Base-by-base conservation (phyloP, 345 rosid genomes). In the Brassica rapa region DNA sequence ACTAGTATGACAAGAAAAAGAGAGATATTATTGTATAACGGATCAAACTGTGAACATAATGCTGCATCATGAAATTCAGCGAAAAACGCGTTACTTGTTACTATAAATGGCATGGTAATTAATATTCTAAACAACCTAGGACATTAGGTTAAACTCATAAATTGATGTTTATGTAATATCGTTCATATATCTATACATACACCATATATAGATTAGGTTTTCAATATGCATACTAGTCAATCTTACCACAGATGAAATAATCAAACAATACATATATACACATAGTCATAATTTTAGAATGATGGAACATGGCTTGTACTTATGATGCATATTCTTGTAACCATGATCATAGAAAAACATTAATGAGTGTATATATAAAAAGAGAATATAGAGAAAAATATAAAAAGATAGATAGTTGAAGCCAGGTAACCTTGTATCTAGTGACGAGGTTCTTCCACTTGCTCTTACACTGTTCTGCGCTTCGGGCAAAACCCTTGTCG, bases 361-460 rank as follows among this genome's bases (percentile, higher is more conserved):
- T 4, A 14, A 55, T 8, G 24, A 27, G 15, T 56, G 11, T 15
- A 15, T 27, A 27, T 65, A 6, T 29, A 6, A 6, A 7, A n/a
- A 53, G 21, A 62, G 51, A 3, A 24, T 65, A 55, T 35, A 35
- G 25, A 56, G 78, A 74, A 29, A 25, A 66, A 24, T 14, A 29
- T 10, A 41, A 41, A 37, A 37, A 41, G 14, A 41, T 41, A 35
- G 9, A 35, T 35, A 7, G 41, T 35, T 33, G 57, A 62, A 46
- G 1, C 21, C 21, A 19, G 53, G 29, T 84, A 43, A 95, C 99
- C 97, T 93, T 95, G 75, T 89, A 95, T 72, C 99, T 90, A 16
- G 98, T 95, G 73, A 93, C 93, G 67, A 95, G 97, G 76, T 95
- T 95, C 73, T 95, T 95, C 99, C 99, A 95, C 85, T 95, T 95